Base-by-base conservation (phyloP, 2,329 filamentous ascomycete species). In the Colletotrichum kahawae region DNA sequence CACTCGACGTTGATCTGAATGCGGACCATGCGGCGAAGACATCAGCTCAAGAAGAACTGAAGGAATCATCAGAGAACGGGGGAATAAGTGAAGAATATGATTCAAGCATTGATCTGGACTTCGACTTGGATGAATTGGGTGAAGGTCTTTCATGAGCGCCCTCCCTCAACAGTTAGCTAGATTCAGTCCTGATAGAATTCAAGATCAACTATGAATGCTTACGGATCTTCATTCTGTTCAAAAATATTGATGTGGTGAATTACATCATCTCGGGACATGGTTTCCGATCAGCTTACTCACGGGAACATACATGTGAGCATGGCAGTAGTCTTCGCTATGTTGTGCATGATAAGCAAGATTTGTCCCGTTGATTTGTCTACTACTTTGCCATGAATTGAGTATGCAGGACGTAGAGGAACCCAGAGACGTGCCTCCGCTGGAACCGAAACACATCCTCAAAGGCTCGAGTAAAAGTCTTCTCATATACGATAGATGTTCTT, bases 361-460 rank as follows among this genome's bases (percentile, higher is more conserved):
- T 51, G 3, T 21, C 43, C 12, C 4, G n/a, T 51, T 21, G n/a
- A 13, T 7, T 48, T 21, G 10, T 4, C 3, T 2, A 4, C 13
- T 48, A 2, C 5, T 13, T 7, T 48, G 43, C n/a, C n/a, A 51
- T 0, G 3, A 7, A 21, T 51, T 12, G 43, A 51, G 43, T 2
- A 3, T 21, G n/a, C 12, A 1, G 43, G 2, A 13, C 10, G 4
- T 12, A 2, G 21, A 16, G 1, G n/a, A 21, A 2, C 13, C 43
- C 5, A 51, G 1, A 21, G 1, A 21, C 10, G 4, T 7, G 13
- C 10, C 6, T 21, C n/a, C n/a, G 6, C 0, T 12, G 2, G n/a
- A 24, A 7, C 21, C 0, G n/a, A 7, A 51, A 21, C 21, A 4
- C 6, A 51, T 51, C 4, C 2, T 1, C n/a, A 7, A 51, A 7